A percentile compares a stretch with the other conserved stretches of the same genome.
Evolutionary conservation across 805 yeast species (phyloP).

Genomic region (Ogataea philodendri): DNA sequence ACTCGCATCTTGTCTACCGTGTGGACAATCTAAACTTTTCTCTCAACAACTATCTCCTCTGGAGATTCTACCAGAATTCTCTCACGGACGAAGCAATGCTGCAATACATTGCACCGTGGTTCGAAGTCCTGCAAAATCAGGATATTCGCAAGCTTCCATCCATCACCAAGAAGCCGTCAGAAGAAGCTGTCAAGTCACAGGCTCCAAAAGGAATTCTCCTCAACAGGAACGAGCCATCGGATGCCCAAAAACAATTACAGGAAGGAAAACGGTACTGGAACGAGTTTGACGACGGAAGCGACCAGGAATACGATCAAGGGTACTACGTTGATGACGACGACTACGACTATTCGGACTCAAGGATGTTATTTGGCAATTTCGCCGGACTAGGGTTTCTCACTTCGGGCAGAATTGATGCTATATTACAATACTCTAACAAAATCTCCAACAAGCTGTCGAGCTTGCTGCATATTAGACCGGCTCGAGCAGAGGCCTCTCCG

Average conservation of each 20-base stretch:
- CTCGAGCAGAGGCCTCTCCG: conserved; percentile 5
- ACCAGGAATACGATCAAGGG: conserved; percentile 40
- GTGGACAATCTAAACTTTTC: conserved; percentile 39
- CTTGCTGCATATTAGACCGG: conserved; percentile 2
- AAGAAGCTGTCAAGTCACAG: conserved; percentile 2
- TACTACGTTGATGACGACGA: conserved; percentile 40
- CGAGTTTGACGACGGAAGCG: conserved; percentile 64
- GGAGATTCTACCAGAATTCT: conserved; percentile 22
- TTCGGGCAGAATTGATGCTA: conserved; percentile 23
- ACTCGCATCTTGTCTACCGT: conserved; percentile 48
- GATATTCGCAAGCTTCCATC: conserved; percentile 48
- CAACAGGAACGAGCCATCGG: conserved; percentile 28
- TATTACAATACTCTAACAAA: conserved; percentile 25
- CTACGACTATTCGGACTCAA: conserved; percentile 17
- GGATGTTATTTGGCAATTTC: conserved; percentile 21
- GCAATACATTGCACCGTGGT: conserved; percentile 35
- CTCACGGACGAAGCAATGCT: conserved; percentile 26
- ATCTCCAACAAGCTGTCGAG: conserved; percentile 13
- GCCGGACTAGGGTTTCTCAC: conserved; percentile 24
- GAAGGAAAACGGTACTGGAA: conserved; percentile 53
- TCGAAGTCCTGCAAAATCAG: conserved; percentile 23
- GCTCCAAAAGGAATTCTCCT: conserved; percentile 29
- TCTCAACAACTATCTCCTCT: conserved; percentile 32
- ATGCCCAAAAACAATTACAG: conserved; percentile 10
- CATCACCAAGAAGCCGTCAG: conserved; percentile 11